Percentiles rank a stretch among this genome's conserved stretches.
Conservation (phyloP, 106 monocot species). For the Triglochin maritima region DNA sequence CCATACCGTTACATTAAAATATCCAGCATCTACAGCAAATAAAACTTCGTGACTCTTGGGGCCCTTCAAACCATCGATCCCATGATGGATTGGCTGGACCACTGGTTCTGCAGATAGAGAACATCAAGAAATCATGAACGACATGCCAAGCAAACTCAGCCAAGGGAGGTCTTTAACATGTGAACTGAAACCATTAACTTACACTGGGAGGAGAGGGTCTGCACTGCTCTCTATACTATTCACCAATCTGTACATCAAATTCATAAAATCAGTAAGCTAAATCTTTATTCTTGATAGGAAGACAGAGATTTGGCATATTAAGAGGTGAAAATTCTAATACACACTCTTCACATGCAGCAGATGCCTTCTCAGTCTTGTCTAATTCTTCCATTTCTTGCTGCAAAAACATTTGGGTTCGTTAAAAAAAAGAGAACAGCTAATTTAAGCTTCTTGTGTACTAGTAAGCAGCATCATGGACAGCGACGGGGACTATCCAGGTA, state of each 20-base stretch:
- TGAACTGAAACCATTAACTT: slow-evolving; percentile 3
- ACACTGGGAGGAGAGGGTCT: slow-evolving; percentile 72
- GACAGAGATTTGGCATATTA: not conserved
- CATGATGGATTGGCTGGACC: slow-evolving; percentile 41
- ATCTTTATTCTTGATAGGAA: not conserved
- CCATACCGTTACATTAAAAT: slow-evolving; percentile 19
- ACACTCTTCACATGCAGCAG: slow-evolving; percentile 49
- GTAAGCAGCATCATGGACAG: not conserved
- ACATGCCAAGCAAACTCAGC: not conserved
- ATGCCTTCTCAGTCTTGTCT: slow-evolving; percentile 49
- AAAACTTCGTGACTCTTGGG: slow-evolving; percentile 43
- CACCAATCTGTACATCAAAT: slow-evolving; percentile 42
- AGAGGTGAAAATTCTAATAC: slow-evolving; percentile 5
- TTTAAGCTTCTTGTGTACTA: not conserved
- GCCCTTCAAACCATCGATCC: slow-evolving; percentile 85
- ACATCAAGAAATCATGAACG: not conserved
- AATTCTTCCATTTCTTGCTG: slow-evolving; percentile 63
- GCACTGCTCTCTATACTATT: slow-evolving; percentile 36
- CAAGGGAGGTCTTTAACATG: not conserved
- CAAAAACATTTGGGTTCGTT: slow-evolving; percentile 1
- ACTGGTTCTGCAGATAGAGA: slow-evolving; percentile 32
- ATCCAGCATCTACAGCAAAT: slow-evolving; percentile 72
- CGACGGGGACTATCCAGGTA: too few species aligned
- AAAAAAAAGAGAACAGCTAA: not conserved
- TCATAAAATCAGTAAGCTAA: not conserved